Base-by-base conservation (phyloP, 345 rosid genomes). In the Euphorbia pulcherrima region DNA sequence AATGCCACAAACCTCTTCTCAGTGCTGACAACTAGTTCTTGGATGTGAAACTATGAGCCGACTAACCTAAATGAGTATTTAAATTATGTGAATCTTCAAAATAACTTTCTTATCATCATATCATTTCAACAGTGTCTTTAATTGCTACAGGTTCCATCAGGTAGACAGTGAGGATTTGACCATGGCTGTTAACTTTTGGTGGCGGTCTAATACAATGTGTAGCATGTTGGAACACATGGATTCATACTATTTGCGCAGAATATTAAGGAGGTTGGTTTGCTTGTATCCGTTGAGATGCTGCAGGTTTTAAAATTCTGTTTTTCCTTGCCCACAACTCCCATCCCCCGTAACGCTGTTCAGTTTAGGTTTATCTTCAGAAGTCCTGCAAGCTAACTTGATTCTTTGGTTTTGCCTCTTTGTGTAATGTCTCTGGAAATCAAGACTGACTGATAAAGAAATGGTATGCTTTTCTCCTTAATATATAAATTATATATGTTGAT, bases 381-480 rank as follows among this genome's bases (percentile, higher is more conserved):
- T 28, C n/a, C 71, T 39, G 62, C 68, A 51, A 44, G 48, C 77
- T 81, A 71, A 80, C 65, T 69, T 61, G 33, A 61, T 61, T 73
- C 7, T 52, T 33, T 62, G 4, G 20, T 60, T 78, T 41, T 72
- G 47, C 60, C 30, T 72, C 40, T 68, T 9, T 70, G 74, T 71
- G 64, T 37, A 67, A 61, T 55, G 60, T 63, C 71, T 64, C 41
- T 67, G 28, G 46, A 62, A 51, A 64, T 67, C 54, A 82, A 90
- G 97, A 79, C 80, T 94, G 89, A 83, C 73, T 18, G 96, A 91
- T 69, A 87, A 73, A 75, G 99, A 91, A 87, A 81, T 88, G 95
- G 95, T 91, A 84, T 40, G 90, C 78, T 77, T 64, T 44, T 75
- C 52, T 24, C 68, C 73, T 63, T 41, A 18, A 50, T 62, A 52